Percentiles rank a stretch among this genome's conserved stretches.
Evolutionary conservation across 83 land plant species (phyloP).

Genomic region (Larix sibirica): DNA sequence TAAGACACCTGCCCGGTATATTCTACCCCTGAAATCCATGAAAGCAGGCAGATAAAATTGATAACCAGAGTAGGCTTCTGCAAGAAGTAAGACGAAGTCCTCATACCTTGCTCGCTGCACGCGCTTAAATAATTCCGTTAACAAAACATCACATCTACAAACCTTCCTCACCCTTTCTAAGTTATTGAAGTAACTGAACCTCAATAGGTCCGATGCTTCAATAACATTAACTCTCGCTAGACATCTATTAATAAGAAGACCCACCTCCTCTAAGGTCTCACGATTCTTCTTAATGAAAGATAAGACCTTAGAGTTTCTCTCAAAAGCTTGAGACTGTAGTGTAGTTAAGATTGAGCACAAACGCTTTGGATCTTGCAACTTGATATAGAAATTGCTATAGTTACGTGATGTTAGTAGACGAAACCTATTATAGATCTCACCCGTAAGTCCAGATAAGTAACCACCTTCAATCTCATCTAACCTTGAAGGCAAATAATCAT

Average conservation of each 20-base stretch:
- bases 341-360: not conserved
- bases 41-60: conserved; percentile 23
- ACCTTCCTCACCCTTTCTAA: not conserved
- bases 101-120: conserved; percentile 16
- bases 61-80: conserved; percentile 12
- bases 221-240: conserved; percentile 13
- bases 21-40: conserved; percentile 25
- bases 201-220: conserved; percentile 12
- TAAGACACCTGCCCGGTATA: conserved; percentile 25
- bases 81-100: conserved; percentile 8
- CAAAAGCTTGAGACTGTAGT: conserved; percentile 6
- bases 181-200: not conserved
- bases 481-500: not conserved
- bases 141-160: not conserved
- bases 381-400: not conserved
- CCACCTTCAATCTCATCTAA: not conserved
- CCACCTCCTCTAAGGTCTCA: not conserved
- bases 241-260: conserved; percentile 9
- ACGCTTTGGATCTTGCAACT: not conserved
- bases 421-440: not conserved
- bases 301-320: conserved; percentile 1
- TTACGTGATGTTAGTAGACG: not conserved
- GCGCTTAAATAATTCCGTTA: conserved; percentile 2
- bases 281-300: conserved; percentile 8
- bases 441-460: not conserved